Evolutionary conservation across 1,284 basidiomycete genomes (phyloP).

Genomic region (Ganoderma meredithae): DNA sequence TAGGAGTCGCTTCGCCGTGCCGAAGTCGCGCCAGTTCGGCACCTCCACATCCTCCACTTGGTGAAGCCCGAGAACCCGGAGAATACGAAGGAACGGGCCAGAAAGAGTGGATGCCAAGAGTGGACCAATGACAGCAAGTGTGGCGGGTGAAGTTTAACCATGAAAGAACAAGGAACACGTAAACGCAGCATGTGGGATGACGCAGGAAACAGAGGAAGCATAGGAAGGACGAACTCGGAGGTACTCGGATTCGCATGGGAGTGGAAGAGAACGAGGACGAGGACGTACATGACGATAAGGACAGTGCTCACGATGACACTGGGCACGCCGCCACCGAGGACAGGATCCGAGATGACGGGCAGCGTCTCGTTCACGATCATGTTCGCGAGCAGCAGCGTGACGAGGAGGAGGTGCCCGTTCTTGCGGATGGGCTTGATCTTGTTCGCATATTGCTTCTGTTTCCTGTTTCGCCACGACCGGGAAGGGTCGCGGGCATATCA

Average conservation of each 20-base stretch:
- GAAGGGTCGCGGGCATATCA: constrained; percentile 2
- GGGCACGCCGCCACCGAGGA: constrained; percentile 85
- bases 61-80: constrained; percentile 11
- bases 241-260: background rate
- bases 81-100: background rate
- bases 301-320: constrained; percentile 87
- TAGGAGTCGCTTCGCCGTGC: constrained; percentile 24
- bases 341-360: constrained; percentile 88
- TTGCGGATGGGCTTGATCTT: constrained; percentile 89
- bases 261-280: background rate
- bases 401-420: constrained; percentile 85
- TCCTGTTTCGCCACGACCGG: constrained; percentile 45
- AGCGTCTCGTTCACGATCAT: constrained; percentile 94
- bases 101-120: background rate
- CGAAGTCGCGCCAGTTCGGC: constrained; percentile 21
- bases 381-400: constrained; percentile 84
- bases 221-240: background rate
- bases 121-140: background rate
- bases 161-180: background rate
- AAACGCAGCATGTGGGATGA: background rate
- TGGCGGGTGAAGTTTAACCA: background rate
- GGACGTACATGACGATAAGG: constrained; percentile 84
- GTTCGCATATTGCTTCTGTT: constrained; percentile 82
- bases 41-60: constrained; percentile 10
- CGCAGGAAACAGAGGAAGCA: background rate